Evolutionary conservation across 1,284 basidiomycete species (phyloP).

Genomic region (Tilletia walkeri): DNA sequence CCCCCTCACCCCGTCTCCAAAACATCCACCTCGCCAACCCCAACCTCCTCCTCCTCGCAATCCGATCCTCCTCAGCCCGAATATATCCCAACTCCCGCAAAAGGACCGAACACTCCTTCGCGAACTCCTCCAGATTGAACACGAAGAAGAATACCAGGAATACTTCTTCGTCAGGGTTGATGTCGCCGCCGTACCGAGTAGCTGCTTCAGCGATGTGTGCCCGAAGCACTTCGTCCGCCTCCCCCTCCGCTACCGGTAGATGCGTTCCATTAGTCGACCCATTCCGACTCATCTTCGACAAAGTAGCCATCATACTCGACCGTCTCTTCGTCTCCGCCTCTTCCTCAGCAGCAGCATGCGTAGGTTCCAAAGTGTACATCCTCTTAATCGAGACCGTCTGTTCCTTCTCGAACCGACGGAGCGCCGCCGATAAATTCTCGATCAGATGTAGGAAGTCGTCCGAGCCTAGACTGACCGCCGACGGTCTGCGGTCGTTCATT

Average conservation of each 20-base stretch:
- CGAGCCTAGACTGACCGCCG: conserved; percentile 23
- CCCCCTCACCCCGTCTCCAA: not conserved
- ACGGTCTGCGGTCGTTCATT: not conserved
- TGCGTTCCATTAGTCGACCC: no score
- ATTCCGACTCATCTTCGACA: no score
- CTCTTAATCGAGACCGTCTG: conserved; percentile 47
- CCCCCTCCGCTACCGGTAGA: no score
- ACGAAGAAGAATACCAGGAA: conserved; percentile 51
- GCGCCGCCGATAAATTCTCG: conserved; percentile 33
- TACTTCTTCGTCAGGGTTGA: conserved; percentile 42
- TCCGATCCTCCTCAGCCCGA: conserved; percentile 33
- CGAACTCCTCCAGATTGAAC: conserved; percentile 51
- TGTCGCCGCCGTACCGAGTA: conserved; percentile 18
- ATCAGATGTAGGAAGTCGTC: conserved; percentile 35
- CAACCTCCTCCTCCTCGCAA: not conserved
- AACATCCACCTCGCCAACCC: conserved; percentile 4
- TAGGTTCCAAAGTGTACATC: conserved; percentile 48
- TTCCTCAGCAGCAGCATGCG: conserved; percentile 21
- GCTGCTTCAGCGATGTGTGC: conserved; percentile 9
- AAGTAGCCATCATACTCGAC: not conserved
- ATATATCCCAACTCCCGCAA: conserved; percentile 37
- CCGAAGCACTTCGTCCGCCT: not conserved
- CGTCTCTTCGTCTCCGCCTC: not conserved
- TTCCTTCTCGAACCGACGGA: conserved; percentile 44
- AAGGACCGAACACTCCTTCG: conserved; percentile 37